A percentile compares a stretch with the other conserved stretches of the same genome.
Evolutionary conservation across 495 filamentous ascomycete genomes (phyloP).

Genomic region (Astrothelium subdiscretum): DNA sequence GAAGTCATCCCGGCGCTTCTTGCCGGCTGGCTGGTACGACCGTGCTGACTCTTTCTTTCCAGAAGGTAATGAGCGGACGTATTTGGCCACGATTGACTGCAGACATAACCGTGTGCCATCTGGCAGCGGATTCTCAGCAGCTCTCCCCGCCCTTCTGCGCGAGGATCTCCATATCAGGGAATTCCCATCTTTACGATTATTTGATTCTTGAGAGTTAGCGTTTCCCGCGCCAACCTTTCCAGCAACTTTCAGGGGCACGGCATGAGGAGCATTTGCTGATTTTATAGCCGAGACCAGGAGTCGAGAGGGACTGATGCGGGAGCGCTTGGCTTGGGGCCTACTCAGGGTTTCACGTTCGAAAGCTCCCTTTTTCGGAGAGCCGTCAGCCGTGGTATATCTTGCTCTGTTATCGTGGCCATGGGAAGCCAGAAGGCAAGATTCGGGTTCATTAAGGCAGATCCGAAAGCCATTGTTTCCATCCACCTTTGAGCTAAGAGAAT

Average conservation of each 20-base stretch:
- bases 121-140: not conserved
- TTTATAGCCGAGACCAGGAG: not conserved
- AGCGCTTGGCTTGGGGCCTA: not conserved
- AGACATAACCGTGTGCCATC: constrained; percentile 1
- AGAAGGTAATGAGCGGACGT: constrained; percentile 1
- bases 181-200: not conserved
- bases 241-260: not conserved
- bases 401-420: no score
- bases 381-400: no score
- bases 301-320: not conserved
- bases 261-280: not conserved
- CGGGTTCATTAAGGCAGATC: no score
- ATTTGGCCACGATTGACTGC: constrained; percentile 9
- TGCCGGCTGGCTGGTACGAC: not conserved
- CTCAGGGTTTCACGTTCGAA: not conserved
- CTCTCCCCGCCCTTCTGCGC: not conserved
- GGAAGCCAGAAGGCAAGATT: no score
- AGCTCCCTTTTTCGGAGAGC: no score
- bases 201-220: not conserved
- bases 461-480: no score
- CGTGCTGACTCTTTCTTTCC: not conserved
- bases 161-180: not conserved
- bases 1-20: not conserved
- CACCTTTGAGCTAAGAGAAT: no score
- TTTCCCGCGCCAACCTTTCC: not conserved